Evolutionary conservation across 2,329 filamentous ascomycete genomes (phyloP).

Genomic region (Phyllosticta paracitricarpa): DNA sequence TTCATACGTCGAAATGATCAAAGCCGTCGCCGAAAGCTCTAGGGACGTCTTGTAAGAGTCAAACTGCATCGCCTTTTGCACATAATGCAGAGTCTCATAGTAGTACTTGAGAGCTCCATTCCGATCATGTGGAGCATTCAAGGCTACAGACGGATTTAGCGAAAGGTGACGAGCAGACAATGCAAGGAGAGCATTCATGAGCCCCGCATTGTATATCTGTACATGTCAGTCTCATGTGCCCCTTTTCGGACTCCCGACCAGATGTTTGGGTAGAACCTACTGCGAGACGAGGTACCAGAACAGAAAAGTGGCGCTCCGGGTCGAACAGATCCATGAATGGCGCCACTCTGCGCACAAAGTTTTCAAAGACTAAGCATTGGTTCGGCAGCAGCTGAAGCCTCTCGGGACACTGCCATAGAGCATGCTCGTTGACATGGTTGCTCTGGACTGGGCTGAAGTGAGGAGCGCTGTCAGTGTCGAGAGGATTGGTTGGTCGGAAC

Average conservation of each 20-base stretch:
- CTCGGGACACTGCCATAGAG: slow-evolving; percentile 3
- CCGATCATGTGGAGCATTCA: slow-evolving; percentile 15
- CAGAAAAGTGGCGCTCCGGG: slow-evolving; percentile 28
- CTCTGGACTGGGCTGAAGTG: not conserved
- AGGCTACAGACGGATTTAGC: slow-evolving; percentile 21
- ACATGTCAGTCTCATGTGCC: not conserved
- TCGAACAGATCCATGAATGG: slow-evolving; percentile 37
- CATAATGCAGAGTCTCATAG: slow-evolving; percentile 52
- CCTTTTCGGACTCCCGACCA: not conserved
- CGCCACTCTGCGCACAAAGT: slow-evolving; percentile 28
- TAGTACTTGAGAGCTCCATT: slow-evolving; percentile 44
- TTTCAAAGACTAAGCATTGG: slow-evolving; percentile 23
- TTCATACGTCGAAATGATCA: slow-evolving; percentile 54
- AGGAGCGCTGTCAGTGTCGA: not conserved
- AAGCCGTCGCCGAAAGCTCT: slow-evolving; percentile 49
- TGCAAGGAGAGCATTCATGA: slow-evolving; percentile 50
- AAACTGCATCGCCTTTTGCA: slow-evolving; percentile 50
- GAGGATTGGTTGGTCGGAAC: not conserved
- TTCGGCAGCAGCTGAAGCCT: not conserved
- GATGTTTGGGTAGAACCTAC: not conserved
- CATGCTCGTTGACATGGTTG: not conserved
- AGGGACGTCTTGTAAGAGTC: slow-evolving; percentile 47
- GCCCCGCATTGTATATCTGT: slow-evolving; percentile 41
- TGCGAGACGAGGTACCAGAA: slow-evolving; percentile 21
- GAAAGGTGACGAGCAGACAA: slow-evolving; percentile 43